A percentile compares a stretch with the other conserved stretches of the same genome.
phyloP scores from a whole-genome alignment of 2,329 filamentous ascomycete species.

The Hirsutella rhossiliensis region DNA sequence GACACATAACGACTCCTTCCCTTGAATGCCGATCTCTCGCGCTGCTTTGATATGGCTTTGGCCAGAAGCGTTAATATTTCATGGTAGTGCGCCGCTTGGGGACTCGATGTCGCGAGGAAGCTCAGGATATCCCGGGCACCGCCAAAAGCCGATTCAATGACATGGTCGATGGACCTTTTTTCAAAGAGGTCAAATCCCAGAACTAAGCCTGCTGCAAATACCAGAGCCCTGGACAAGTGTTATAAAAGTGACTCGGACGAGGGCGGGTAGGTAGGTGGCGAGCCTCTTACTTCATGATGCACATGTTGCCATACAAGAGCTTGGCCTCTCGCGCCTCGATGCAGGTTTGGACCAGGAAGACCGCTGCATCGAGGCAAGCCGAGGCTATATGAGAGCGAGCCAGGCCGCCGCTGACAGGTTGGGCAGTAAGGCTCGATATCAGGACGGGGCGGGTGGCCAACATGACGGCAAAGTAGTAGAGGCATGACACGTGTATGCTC shows the following conservation, averaged over 20 bases:
- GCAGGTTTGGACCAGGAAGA: slow-evolving; percentile 43
- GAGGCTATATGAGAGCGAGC: slow-evolving; percentile 27
- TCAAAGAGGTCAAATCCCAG: slow-evolving; percentile 45
- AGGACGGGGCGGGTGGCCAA: slow-evolving; percentile 43
- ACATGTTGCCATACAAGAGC: slow-evolving; percentile 41
- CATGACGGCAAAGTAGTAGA: slow-evolving; percentile 48
- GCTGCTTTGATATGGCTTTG: slow-evolving; percentile 30
- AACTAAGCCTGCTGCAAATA: slow-evolving; percentile 45
- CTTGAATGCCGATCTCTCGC: slow-evolving; percentile 11
- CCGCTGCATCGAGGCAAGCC: slow-evolving; percentile 42
- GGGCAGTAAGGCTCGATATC: slow-evolving; percentile 33
- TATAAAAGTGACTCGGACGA: not conserved
- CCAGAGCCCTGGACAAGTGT: slow-evolving; percentile 26
- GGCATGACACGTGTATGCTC: slow-evolving; percentile 41
- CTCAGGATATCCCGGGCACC: slow-evolving; percentile 36
- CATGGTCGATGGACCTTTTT: slow-evolving; percentile 28
- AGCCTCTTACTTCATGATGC: slow-evolving; percentile 39
- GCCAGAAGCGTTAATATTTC: slow-evolving; percentile 38
- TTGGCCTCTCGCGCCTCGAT: slow-evolving; percentile 30
- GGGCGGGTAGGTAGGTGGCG: not conserved
- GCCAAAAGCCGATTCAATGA: slow-evolving; percentile 35
- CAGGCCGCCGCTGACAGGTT: slow-evolving; percentile 14
- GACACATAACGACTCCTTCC: slow-evolving; percentile 15
- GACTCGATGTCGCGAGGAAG: slow-evolving; percentile 33
- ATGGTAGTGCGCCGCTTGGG: slow-evolving; percentile 44